phyloP scores from a whole-genome alignment of 768 basidiomycete genomes.

The Crassisporium funariophilum region DNA sequence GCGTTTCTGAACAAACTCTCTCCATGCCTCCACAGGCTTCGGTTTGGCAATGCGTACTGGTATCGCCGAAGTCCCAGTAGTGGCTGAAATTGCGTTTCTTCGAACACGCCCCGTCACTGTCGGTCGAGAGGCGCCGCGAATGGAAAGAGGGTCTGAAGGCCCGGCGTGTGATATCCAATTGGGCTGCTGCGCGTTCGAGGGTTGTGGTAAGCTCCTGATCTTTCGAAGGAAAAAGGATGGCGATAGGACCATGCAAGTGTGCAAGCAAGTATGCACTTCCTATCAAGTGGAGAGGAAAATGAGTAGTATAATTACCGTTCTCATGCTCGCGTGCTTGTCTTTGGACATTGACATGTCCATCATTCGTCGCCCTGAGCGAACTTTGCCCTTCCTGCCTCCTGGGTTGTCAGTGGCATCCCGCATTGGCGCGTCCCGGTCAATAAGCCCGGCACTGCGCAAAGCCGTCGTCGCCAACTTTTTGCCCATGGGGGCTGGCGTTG shows the following conservation, averaged over 20 bases:
- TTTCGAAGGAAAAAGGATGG: slow-evolving; percentile 39
- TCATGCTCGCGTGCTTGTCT: slow-evolving; percentile 49
- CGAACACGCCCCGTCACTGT: slow-evolving; percentile 55
- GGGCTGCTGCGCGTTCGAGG: slow-evolving; percentile 37
- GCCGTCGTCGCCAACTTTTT: slow-evolving; percentile 62
- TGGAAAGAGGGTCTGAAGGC: slow-evolving; percentile 58
- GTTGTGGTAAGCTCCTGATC: slow-evolving; percentile 38
- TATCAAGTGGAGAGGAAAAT: slow-evolving; percentile 31
- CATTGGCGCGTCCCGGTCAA: slow-evolving; percentile 78
- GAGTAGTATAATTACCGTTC: slow-evolving; percentile 69
- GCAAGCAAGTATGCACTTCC: slow-evolving; percentile 31
- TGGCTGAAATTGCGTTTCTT: slow-evolving; percentile 51
- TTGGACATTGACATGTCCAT: slow-evolving; percentile 59
- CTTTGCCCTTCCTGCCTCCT: slow-evolving; percentile 74
- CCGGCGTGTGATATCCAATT: slow-evolving; percentile 35
- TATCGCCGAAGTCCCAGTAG: slow-evolving; percentile 14
- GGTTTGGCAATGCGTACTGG: slow-evolving; percentile 25
- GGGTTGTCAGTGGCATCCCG: slow-evolving; percentile 69
- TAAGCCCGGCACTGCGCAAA: slow-evolving; percentile 71
- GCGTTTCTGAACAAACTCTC: slow-evolving; percentile 69
- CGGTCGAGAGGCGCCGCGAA: slow-evolving; percentile 60
- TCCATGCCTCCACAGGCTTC: slow-evolving; percentile 68
- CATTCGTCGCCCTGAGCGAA: slow-evolving; percentile 60
- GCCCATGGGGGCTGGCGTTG: slow-evolving; percentile 58
- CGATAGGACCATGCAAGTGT: slow-evolving; percentile 35